Conservation (phyloP, 2,329 filamentous ascomycete species). For the Myriosclerotinia curreyana region DNA sequence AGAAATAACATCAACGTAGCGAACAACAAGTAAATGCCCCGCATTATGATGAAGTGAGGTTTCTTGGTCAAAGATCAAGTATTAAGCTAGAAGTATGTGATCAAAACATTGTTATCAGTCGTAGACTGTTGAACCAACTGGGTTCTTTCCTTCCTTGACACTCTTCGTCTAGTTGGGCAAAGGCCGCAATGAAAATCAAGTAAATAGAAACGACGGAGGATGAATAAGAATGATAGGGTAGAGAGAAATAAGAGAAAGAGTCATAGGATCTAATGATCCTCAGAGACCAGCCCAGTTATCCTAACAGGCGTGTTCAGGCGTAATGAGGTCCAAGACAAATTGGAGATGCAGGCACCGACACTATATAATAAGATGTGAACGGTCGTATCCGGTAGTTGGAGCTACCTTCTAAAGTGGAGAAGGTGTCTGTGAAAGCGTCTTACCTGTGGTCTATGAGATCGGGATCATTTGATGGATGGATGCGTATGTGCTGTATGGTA, state of each 20-base stretch:
- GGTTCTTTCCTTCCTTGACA: conserved; percentile 12
- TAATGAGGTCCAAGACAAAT: conserved; percentile 11
- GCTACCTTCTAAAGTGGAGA: conserved; percentile 4
- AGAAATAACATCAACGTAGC: conserved; percentile 20
- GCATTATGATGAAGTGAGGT: conserved; percentile 24
- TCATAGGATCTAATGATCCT: conserved; percentile 44
- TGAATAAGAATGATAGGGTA: conserved; percentile 40
- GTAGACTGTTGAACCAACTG: conserved; percentile 19
- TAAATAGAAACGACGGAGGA: conserved; percentile 40
- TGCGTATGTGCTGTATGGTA: conserved; percentile 20
- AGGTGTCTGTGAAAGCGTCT: conserved; percentile 17
- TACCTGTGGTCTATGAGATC: conserved; percentile 19
- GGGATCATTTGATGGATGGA: conserved; percentile 22
- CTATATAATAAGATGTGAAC: conserved; percentile 21
- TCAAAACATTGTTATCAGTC: conserved; percentile 21
- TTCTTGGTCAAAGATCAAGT: conserved; percentile 10
- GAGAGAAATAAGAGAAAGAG: conserved; percentile 51
- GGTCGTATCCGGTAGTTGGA: conserved; percentile 13
- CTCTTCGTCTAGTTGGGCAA: conserved; percentile 30
- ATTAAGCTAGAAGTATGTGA: conserved; percentile 17
- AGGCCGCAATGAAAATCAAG: conserved; percentile 36
- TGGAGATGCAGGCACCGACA: conserved; percentile 17
- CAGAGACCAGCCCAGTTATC: conserved; percentile 18
- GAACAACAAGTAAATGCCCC: conserved; percentile 23
- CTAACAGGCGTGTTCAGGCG: conserved; percentile 14